Base-by-base conservation (phyloP, 2,329 filamentous ascomycete species). In the Penicillium sp. region DNA sequence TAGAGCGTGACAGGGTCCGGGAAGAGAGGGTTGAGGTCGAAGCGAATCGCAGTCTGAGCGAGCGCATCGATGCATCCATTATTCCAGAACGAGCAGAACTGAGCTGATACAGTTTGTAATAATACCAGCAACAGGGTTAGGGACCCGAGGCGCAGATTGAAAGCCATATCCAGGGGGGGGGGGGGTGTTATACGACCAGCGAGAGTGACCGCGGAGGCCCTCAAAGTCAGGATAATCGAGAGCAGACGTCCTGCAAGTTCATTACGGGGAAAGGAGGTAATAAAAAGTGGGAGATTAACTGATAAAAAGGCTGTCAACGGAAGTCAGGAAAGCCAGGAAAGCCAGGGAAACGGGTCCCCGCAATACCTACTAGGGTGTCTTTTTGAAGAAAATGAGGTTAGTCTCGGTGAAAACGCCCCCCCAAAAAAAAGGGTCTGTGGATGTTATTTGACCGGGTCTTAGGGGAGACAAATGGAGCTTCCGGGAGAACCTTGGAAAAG, bases 41-140 rank as follows among this genome's bases (percentile, higher is more conserved):
- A 63, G 20, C 65, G 58, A 16, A 73, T 61, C 22, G 72, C 71
- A 5, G 69, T 71, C 57, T 75, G 73, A 44, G 73, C 73, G 16
- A 75, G 60, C 5, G 72, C 68, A 53, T 75, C 73, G 56, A 75
- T 67, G 56, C 73, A 75, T 20, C 61, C 67, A 13, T 50, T 61
- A 50, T 72, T 68, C 63, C 66, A 69, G 48, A 75, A 75, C 5
- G 66, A 67, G 51, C 73, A 75, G 40, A 72, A 62, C 46, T 73
- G 69, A 40, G 71, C 70, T 6, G 61, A 55, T 39, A 54, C 56
- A 24, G 60, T 52, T 20, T 61, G 67, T 4, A 66, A 47, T 4
- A 67, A 48, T n/a, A 67, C 22, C 7, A 66, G n/a, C 29, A 68
- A 34, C 5, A 66, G 63, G 57, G 38, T 11, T 10, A 44, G 29